Evolutionary conservation across 495 filamentous ascomycete genomes (phyloP).

Genomic region (Aspergillus panamensis): DNA sequence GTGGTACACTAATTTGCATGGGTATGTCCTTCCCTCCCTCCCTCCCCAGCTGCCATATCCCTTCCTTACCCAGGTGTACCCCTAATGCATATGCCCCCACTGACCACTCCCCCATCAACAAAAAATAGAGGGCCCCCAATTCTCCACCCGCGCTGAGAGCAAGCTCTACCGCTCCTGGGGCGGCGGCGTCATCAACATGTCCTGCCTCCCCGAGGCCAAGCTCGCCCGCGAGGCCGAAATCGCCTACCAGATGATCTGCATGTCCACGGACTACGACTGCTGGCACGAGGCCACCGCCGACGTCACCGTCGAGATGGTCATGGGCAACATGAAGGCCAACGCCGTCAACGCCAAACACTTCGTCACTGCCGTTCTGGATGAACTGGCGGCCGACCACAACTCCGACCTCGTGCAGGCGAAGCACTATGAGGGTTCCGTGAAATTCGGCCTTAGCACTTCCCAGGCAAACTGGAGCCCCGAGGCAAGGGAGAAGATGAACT

Average conservation of each 20-base stretch:
- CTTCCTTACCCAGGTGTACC: neutral
- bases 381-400: conserved; percentile 72
- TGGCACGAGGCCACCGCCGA: conserved; percentile 73
- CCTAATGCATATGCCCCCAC: too few relatives aligned
- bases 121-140: conserved; percentile 87
- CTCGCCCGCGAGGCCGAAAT: conserved; percentile 95
- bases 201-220: conserved; percentile 91
- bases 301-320: conserved; percentile 95
- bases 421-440: conserved; percentile 50
- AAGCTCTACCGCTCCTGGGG: conserved; percentile 92
- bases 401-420: conserved; percentile 73
- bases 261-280: conserved; percentile 99
- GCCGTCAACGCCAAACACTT: conserved; percentile 78
- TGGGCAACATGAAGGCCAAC: conserved; percentile 94
- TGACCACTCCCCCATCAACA: conserved; percentile 3
- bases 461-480: conserved; percentile 58
- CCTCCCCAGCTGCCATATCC: neutral
- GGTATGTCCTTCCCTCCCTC: conserved; percentile 47
- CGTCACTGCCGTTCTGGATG: conserved; percentile 82
- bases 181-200: conserved; percentile 96
- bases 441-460: conserved; percentile 66
- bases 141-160: conserved; percentile 94
- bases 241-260: conserved; percentile 96
- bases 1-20: conserved; percentile 86
- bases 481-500: conserved; percentile 66